Conservation (phyloP, 176 grass and related monocot species). For the Rhipidocladum racemiflorum region DNA sequence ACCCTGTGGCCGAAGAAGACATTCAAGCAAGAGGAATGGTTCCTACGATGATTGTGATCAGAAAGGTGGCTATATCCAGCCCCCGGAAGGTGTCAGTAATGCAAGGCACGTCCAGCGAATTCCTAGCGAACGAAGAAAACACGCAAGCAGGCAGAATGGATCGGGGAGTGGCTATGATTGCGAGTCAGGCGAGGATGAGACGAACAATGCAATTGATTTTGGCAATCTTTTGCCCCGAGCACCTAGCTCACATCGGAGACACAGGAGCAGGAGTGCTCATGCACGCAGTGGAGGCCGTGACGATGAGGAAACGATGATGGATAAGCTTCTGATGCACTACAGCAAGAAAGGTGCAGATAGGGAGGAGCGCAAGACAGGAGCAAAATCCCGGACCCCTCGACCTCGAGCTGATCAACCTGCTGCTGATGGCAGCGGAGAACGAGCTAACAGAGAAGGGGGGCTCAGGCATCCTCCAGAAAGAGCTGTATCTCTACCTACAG, state of each 20-base stretch:
- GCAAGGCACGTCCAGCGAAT: conserved; percentile 33
- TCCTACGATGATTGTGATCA: conserved; percentile 31
- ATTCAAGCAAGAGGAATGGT: conserved; percentile 44
- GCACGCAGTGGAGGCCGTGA: conserved; percentile 35
- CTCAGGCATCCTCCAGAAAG: conserved; percentile 26
- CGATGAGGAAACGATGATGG: conserved; percentile 77
- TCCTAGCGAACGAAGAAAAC: conserved; percentile 33
- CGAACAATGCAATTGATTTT: conserved; percentile 53
- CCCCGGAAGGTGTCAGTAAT: conserved; percentile 18
- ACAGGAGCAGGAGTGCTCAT: conserved; percentile 41
- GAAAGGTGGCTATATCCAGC: background rate
- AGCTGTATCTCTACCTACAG: conserved; percentile 25
- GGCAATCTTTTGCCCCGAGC: conserved; percentile 59
- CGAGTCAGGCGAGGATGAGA: conserved; percentile 50
- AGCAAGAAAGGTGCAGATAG: conserved; percentile 64
- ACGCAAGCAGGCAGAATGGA: conserved; percentile 37
- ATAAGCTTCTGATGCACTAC: conserved; percentile 72
- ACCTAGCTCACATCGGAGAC: conserved; percentile 37
- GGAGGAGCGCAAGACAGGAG: conserved; percentile 36
- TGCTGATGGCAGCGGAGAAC: background rate
- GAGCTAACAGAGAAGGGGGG: background rate
- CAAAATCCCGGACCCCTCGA: conserved; percentile 18
- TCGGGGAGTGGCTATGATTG: conserved; percentile 35
- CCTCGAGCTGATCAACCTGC: conserved; percentile 18
- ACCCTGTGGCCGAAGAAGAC: conserved; percentile 37